Percentiles rank a stretch among this genome's conserved stretches.
These are phyloP conservation scores for Colletotrichum sp. DNA, from an alignment of 2,329 filamentous ascomycete species.

Conservation along the genomic window DNA sequence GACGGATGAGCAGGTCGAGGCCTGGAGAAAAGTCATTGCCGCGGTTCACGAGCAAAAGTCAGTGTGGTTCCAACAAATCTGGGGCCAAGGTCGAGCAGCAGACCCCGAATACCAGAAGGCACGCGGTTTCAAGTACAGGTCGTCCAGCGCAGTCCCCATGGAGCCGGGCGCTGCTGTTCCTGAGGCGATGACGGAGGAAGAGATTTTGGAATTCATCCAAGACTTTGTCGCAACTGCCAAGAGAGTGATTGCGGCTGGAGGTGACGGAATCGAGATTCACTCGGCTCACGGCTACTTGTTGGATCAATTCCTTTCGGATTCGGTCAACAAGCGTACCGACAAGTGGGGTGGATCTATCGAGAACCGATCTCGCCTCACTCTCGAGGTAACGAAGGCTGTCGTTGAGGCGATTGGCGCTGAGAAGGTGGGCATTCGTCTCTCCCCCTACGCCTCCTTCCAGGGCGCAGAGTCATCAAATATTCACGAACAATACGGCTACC, in stretches of 20 bases:
- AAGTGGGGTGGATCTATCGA: constrained; percentile 54
- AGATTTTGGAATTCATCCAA: constrained; percentile 65
- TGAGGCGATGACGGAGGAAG: constrained; percentile 64
- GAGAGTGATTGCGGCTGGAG: constrained; percentile 61
- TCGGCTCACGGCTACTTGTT: constrained; percentile 61
- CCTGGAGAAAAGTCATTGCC: constrained; percentile 28
- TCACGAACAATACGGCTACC: constrained; percentile 25
- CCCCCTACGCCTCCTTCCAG: constrained; percentile 31
- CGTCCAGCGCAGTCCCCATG: constrained; percentile 7
- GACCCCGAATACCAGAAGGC: constrained; percentile 2
- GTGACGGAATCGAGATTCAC: constrained; percentile 66
- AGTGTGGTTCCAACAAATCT: constrained; percentile 28
- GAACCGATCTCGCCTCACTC: constrained; percentile 49
- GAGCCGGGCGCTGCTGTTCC: constrained; percentile 36
- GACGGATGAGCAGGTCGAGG: constrained; percentile 26
- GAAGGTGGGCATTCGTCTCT: constrained; percentile 45
- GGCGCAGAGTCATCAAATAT: constrained; percentile 25
- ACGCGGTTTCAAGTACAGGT: constrained; percentile 3
- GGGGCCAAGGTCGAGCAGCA: constrained; percentile 16
- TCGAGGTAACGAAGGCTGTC: constrained; percentile 46
- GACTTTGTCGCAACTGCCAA: constrained; percentile 56
- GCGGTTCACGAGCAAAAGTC: constrained; percentile 32
- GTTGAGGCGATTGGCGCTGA: constrained; percentile 27
- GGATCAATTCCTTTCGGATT: constrained; percentile 58
- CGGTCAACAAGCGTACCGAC: constrained; percentile 47